Percentiles rank a stretch among this genome's conserved stretches.
Conservation (phyloP, 2,329 filamentous ascomycete species). For the Xylaria sp. region DNA sequence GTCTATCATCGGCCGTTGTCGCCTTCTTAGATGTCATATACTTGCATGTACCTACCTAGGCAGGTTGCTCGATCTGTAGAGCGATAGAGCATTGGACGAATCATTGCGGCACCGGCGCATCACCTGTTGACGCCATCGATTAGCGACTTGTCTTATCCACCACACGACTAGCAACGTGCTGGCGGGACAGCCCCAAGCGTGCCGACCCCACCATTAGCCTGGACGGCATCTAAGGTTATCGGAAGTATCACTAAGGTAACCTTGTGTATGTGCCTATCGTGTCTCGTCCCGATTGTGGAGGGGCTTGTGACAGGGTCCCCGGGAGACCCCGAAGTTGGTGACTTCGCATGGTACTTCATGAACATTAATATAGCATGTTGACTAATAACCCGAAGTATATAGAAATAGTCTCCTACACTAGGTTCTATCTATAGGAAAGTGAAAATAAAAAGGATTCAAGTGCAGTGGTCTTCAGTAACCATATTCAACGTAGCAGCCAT, state of each 20-base stretch:
- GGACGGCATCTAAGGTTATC: neutral
- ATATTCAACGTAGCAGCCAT: too few relatives aligned
- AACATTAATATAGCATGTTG: too few relatives aligned
- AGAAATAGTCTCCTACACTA: too few relatives aligned
- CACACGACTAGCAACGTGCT: slow-evolving; percentile 22
- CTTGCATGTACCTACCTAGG: neutral
- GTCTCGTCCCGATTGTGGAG: neutral
- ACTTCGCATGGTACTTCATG: too few relatives aligned
- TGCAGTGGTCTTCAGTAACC: too few relatives aligned
- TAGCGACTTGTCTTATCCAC: slow-evolving; percentile 18
- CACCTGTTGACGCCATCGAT: slow-evolving; percentile 26
- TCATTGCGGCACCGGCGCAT: slow-evolving; percentile 9
- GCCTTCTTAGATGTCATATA: neutral
- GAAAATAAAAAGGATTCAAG: too few relatives aligned
- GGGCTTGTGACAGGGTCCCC: neutral
- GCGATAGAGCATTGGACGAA: slow-evolving; percentile 9
- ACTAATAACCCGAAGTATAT: too few relatives aligned
- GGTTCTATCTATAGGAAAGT: too few relatives aligned
- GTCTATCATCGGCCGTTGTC: neutral
- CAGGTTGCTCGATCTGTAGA: too few relatives aligned
- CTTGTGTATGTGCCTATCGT: neutral
- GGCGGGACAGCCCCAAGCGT: neutral
- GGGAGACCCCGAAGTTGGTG: neutral
- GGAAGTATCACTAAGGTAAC: neutral
- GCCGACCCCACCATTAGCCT: neutral